phyloP scores from a whole-genome alignment of 768 basidiomycete genomes.

The Trametes cinnabarina region DNA sequence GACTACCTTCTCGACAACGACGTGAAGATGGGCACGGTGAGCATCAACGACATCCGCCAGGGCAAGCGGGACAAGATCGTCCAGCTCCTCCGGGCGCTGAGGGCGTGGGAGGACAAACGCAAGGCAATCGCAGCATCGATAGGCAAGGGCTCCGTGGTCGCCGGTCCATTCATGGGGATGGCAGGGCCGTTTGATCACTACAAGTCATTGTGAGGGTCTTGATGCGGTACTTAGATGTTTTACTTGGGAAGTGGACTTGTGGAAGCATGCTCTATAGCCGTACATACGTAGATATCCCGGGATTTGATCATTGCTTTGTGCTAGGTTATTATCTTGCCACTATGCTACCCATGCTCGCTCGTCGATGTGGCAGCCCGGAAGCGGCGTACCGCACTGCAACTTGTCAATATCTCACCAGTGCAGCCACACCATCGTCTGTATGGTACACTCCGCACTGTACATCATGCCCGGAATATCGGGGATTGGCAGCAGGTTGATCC shows the following conservation, averaged over 20 bases:
- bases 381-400: too few relatives aligned
- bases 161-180: conserved; percentile 29
- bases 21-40: conserved; percentile 86
- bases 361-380: neutral
- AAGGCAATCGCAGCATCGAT: conserved; percentile 53
- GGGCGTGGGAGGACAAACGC: conserved; percentile 78
- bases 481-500: too few relatives aligned
- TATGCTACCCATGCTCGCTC: neutral
- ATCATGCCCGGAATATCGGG: too few relatives aligned
- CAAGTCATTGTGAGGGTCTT: neutral
- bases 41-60: conserved; percentile 88
- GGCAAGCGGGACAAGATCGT: conserved; percentile 80
- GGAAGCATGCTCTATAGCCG: neutral
- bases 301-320: neutral
- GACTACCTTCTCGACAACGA: conserved; percentile 93
- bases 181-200: conserved; percentile 4
- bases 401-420: too few relatives aligned
- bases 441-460: too few relatives aligned
- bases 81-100: conserved; percentile 74
- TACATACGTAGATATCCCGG: conserved; percentile 2
- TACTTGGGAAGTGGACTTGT: neutral
- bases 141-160: conserved; percentile 32
- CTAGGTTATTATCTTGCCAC: neutral
- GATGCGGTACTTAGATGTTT: neutral
- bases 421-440: too few relatives aligned